Base-by-base conservation (phyloP, 805 yeast genomes). In the Saturnispora serradocipensis region DNA sequence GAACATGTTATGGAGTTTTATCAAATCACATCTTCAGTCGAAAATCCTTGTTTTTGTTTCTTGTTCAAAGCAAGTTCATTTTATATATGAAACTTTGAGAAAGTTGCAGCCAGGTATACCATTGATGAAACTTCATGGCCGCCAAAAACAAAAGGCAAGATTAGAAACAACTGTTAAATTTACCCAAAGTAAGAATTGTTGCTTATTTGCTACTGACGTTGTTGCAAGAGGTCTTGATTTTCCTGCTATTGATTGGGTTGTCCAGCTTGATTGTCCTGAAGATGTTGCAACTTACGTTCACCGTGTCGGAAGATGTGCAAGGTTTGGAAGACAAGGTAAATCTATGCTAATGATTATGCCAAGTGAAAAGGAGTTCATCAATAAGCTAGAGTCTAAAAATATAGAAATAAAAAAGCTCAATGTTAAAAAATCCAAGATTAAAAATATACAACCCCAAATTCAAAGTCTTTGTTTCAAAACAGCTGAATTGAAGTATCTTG, bases 191-290 rank as follows among this genome's bases (percentile, higher is more conserved):
- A 86, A 84, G 58, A 79, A 85, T 50, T 86, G 87, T 15, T 88
- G 96, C 69, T 69, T 88, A 46, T 81, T 88, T 62, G 93, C 96
- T 0, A 88, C 97, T 0, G 97, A 88, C 68, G 84, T 88, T 44
- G 96, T 88, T 11, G 96, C 97, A 1, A 73, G 97, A 64, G 97
- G 97, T 16, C 77, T 88, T 40, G 97, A 88, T 66, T 88, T 89
- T 67, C 96, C 97, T 0, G 86, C 90, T 5, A 86, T 88, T 47
- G 95, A 89, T 62, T 88, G 97, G 97, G 96, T 88, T n/a, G 73
- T 88, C 8, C 97, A 88, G 65, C 75, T 88, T 1, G 97, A 88
- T 63, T 86, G 95, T 60, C 96, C 97, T 0, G 97, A 88, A 63
- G 95, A 87, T 66, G 76, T 81, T 2, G 88, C 89, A 30, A 89